Base-by-base conservation (phyloP, 1,139 yeast genomes). In the Saccharomyces hybrid region DNA sequence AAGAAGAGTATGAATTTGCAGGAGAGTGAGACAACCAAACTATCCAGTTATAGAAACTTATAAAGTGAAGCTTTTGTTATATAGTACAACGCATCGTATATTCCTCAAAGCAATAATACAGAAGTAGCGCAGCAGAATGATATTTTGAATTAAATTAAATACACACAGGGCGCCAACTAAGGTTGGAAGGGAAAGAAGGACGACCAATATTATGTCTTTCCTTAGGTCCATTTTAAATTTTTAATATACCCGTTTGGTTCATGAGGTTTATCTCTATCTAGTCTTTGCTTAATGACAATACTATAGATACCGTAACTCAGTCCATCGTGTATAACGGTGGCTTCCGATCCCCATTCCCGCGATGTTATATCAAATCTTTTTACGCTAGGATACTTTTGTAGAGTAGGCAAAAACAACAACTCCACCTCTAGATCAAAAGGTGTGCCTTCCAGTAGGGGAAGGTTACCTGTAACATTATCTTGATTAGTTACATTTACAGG, bases 351-450 rank as follows among this genome's bases (percentile, higher is more conserved):
- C 97, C 97, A 91, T 1, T 81, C 71, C 54, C 97, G 76, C 1
- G 96, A 83, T 63, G 83, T 81, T 57, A 90, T 71, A 1, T 88
- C 91, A 68, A 86, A 76, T 46, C 86, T 77, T 65, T 71, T 84
- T 47, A 77, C 74, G 1, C 96, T 93, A 26, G 72, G 70, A 65
- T 91, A 91, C 49, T 66, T 62, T 11, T 76, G 76, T 54, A 91
- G 73, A 2, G 81, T 74, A 0, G 98, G 98, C 52, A 91, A 73
- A 25, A 91, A 67, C 20, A 88, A 68, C 6, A 93, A 57, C 8
- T 88, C 85, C 7, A 86, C 93, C 16, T 87, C 76, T 46, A 90
- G 71, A 66, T 88, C 95, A 13, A 56, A 71, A 54, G 54, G 66
- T 16, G 56, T 62, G 54, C 53, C 65, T 56, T 49, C 61, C 13